These are phyloP conservation scores for Exidia glandulosa DNA, from an alignment of 768 basidiomycete genomes.

Conservation along the genomic window DNA sequence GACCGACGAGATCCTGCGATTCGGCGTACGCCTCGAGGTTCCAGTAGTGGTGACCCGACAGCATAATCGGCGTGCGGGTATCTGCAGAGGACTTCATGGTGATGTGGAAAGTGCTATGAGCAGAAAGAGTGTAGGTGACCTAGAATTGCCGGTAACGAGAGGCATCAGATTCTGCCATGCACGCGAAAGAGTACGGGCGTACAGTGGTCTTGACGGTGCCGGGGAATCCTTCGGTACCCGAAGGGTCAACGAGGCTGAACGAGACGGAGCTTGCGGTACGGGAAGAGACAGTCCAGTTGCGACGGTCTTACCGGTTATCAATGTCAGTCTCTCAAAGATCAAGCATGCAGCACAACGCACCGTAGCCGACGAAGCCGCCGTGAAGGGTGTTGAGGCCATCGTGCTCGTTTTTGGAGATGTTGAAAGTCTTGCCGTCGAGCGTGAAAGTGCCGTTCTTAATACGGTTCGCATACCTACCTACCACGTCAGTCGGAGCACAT, in stretches of 20 bases:
- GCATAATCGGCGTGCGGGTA: conserved; percentile 45
- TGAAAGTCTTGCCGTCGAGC: conserved; percentile 35
- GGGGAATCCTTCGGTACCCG: conserved; percentile 44
- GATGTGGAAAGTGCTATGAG: conserved; percentile 27
- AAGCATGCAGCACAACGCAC: background rate
- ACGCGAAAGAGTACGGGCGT: background rate
- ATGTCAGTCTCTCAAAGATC: background rate
- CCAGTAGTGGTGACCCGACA: conserved; percentile 47
- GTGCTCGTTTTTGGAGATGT: conserved; percentile 40
- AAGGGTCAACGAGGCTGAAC: conserved; percentile 37
- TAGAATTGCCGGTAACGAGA: background rate
- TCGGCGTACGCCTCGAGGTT: conserved; percentile 44
- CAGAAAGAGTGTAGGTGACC: conserved; percentile 10
- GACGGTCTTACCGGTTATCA: conserved; percentile 30
- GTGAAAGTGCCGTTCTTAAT: conserved; percentile 15
- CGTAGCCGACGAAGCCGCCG: conserved; percentile 40
- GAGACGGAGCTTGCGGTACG: conserved; percentile 37
- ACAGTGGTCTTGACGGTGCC: conserved; percentile 20
- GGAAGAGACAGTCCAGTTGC: conserved; percentile 40
- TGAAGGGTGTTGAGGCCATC: conserved; percentile 41
- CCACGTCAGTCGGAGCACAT: conserved; percentile 18
- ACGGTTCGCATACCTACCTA: conserved; percentile 41
- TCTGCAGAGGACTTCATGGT: conserved; percentile 35
- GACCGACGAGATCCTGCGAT: conserved; percentile 27
- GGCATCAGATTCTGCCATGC: background rate